Conservation (phyloP, 139 green algal genomes). For the Mesostigma viride region DNA sequence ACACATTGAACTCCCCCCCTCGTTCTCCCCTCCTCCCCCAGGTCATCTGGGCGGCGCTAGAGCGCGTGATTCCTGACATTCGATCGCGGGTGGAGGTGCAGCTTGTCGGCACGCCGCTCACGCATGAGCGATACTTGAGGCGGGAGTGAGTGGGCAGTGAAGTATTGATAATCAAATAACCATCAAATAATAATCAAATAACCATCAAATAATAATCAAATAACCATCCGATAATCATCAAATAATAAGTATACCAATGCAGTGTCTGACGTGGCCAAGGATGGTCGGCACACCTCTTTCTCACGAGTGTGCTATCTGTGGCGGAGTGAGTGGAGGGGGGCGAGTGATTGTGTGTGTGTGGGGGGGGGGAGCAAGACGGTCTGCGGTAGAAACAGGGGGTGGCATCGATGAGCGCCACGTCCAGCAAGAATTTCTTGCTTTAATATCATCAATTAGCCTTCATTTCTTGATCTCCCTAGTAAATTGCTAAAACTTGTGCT, state of each 20-base stretch:
- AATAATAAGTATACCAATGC: background rate
- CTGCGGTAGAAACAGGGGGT: no score
- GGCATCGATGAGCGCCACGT: no score
- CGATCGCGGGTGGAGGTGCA: slow-evolving; percentile 44
- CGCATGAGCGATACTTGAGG: slow-evolving; percentile 34
- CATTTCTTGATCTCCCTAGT: no score
- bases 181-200: background rate
- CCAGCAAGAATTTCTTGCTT: no score
- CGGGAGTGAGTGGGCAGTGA: background rate
- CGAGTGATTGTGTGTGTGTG: no score
- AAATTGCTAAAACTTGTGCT: no score
- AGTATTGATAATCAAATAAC: background rate
- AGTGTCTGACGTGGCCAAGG: background rate
- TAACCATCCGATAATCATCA: background rate
- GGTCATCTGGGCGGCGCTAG: slow-evolving; percentile 42
- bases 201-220: background rate
- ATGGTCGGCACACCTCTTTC: background rate
- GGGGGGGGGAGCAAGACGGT: no score
- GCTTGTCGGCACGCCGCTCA: slow-evolving; percentile 56
- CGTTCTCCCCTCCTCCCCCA: slow-evolving; percentile 1
- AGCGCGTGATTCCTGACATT: slow-evolving; percentile 68
- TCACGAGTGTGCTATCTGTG: background rate
- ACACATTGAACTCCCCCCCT: background rate
- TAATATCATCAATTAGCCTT: no score
- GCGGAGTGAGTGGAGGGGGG: no score